phyloP scores from a whole-genome alignment of 2,329 filamentous ascomycete genomes.

The Clonostachys solani region DNA sequence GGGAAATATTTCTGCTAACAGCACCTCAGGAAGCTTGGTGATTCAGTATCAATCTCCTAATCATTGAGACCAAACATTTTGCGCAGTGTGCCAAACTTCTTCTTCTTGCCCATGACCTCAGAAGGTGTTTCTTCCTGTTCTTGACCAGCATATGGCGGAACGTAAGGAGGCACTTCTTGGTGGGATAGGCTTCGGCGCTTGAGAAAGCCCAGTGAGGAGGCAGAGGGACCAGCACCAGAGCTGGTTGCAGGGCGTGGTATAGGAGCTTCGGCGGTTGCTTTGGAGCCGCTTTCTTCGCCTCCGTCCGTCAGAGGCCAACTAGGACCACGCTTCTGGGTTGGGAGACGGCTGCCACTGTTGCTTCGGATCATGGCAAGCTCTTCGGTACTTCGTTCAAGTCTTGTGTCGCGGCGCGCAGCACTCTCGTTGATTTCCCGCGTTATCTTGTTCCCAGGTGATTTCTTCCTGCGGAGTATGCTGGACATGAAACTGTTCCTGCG shows the following conservation, averaged over 20 bases:
- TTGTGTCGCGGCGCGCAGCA: conserved; percentile 57
- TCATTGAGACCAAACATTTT: conserved; percentile 56
- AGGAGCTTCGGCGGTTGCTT: conserved; percentile 14
- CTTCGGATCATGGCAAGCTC: conserved; percentile 44
- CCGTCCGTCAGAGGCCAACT: conserved; percentile 26
- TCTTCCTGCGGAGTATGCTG: conserved; percentile 59
- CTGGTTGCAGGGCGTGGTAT: conserved; percentile 25
- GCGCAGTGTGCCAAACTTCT: conserved; percentile 65
- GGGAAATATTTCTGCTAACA: too few relatives aligned
- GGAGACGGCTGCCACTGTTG: conserved; percentile 14
- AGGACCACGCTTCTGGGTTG: conserved; percentile 17
- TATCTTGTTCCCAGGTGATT: conserved; percentile 44
- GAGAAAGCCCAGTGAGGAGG: conserved; percentile 18
- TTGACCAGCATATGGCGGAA: conserved; percentile 1
- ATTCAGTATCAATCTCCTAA: conserved; percentile 15
- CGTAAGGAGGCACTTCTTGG: conserved; percentile 11
- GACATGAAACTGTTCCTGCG: conserved; percentile 49
- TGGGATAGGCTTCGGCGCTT: conserved; percentile 29
- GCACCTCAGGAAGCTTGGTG: too few relatives aligned
- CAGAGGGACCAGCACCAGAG: conserved; percentile 14
- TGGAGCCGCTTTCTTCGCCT: conserved; percentile 16
- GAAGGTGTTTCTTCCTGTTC: too few relatives aligned
- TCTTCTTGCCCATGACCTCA: conserved; percentile 37
- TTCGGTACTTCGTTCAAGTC: conserved; percentile 52
- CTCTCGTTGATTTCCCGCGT: conserved; percentile 51